Conservation (phyloP, 495 filamentous ascomycete species). For the Penicillium pulvis region DNA sequence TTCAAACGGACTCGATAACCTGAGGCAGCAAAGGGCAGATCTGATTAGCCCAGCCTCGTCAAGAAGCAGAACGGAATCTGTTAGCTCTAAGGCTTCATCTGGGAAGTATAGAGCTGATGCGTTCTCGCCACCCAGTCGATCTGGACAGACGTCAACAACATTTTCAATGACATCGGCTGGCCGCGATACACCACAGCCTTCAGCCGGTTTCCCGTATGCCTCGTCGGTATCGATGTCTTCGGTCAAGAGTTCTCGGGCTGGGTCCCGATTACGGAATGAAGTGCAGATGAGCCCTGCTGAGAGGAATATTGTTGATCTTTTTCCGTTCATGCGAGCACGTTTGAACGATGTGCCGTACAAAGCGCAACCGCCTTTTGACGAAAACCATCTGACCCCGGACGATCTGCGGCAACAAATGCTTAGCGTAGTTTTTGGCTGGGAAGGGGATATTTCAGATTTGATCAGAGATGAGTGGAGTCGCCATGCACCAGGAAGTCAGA, state of each 20-base stretch:
- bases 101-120: slow-evolving; percentile 37
- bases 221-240: slow-evolving; percentile 67
- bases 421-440: slow-evolving; percentile 93
- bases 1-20: slow-evolving; percentile 43
- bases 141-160: slow-evolving; percentile 49
- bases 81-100: slow-evolving; percentile 53
- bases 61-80: slow-evolving; percentile 65
- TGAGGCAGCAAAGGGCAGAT: slow-evolving; percentile 56
- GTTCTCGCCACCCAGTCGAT: slow-evolving; percentile 45
- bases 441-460: slow-evolving; percentile 78
- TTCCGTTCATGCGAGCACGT: slow-evolving; percentile 69
- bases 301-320: slow-evolving; percentile 58
- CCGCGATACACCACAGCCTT: slow-evolving; percentile 42
- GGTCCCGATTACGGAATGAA: slow-evolving; percentile 80
- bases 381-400: slow-evolving; percentile 71
- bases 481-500: slow-evolving; percentile 71
- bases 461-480: slow-evolving; percentile 79
- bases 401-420: slow-evolving; percentile 91
- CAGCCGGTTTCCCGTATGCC: slow-evolving; percentile 41
- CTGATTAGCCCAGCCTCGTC: slow-evolving; percentile 64
- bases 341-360: slow-evolving; percentile 80
- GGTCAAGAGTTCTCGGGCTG: slow-evolving; percentile 60
- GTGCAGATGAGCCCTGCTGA: slow-evolving; percentile 66
- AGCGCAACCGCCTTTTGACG: slow-evolving; percentile 61
- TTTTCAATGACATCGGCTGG: slow-evolving; percentile 44